Conservation (phyloP, 2,329 filamentous ascomycete species). For the Talaromyces verruculosus region DNA sequence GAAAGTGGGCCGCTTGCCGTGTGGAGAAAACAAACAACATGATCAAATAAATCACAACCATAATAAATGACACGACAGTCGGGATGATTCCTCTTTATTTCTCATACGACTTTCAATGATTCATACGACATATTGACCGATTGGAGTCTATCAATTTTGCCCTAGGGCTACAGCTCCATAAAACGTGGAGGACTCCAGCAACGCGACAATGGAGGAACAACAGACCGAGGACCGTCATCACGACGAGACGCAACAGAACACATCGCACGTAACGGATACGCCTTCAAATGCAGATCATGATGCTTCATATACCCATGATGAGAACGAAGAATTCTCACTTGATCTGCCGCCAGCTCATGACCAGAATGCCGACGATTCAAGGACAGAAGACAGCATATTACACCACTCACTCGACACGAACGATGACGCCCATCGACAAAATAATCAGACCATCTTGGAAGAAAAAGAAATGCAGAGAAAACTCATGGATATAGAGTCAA, state of each 20-base stretch:
- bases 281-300: not conserved
- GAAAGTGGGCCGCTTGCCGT: conserved; percentile 19
- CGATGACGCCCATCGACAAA: conserved; percentile 33
- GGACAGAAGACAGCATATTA: conserved; percentile 1
- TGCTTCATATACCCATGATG: not conserved
- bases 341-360: conserved; percentile 11
- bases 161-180: not conserved
- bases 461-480: conserved; percentile 61
- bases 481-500: conserved; percentile 63
- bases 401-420: conserved; percentile 13
- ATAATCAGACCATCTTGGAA: conserved; percentile 49
- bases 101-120: not conserved
- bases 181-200: not conserved
- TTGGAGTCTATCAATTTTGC: too few species aligned
- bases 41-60: not conserved
- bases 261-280: not conserved
- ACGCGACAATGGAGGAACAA: conserved; percentile 10
- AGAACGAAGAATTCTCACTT: not conserved
- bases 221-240: conserved; percentile 5
- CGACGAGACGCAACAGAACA: not conserved
- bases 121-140: not conserved
- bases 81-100: not conserved
- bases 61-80: not conserved
- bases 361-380: conserved; percentile 1
- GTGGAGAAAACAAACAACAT: conserved; percentile 23